These are phyloP conservation scores for Blastocladiella britannica DNA, from an alignment of 192 early-diverging fungal species.

Conservation along the genomic window DNA sequence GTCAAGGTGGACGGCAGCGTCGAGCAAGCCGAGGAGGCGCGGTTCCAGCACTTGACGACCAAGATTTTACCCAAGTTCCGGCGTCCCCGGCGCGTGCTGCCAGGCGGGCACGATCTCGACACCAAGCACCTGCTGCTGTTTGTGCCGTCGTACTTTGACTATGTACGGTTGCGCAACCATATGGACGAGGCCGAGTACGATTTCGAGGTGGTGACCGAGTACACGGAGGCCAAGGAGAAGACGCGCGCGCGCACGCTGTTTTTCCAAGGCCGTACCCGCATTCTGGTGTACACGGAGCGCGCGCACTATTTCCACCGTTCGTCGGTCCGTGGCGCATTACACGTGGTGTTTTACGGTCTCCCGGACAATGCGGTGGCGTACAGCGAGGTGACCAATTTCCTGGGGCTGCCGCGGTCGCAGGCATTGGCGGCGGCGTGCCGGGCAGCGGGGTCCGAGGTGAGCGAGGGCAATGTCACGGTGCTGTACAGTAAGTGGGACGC, in stretches of 20 bases:
- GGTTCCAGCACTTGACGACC: conserved; percentile 70
- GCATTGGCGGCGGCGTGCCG: conserved; percentile 17
- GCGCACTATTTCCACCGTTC: conserved; percentile 85
- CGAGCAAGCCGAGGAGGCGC: conserved; percentile 42
- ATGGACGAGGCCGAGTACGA: conserved; percentile 49
- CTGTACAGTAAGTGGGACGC: conserved; percentile 65
- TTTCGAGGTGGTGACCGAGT: conserved; percentile 71
- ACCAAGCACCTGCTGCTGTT: conserved; percentile 35
- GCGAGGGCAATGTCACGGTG: conserved; percentile 25
- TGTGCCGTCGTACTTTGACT: conserved; percentile 91
- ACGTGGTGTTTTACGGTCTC: conserved; percentile 75
- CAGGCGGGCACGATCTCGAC: conserved; percentile 6
- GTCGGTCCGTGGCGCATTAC: conserved; percentile 57
- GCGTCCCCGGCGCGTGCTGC: conserved; percentile 11
- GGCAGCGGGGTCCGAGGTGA: conserved; percentile 22
- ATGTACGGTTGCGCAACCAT: conserved; percentile 78
- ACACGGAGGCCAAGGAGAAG: conserved; percentile 58
- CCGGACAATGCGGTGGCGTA: conserved; percentile 76
- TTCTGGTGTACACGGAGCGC: conserved; percentile 81
- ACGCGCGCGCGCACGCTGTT: conserved; percentile 55
- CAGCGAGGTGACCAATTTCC: conserved; percentile 64
- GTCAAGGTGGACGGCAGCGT: conserved; percentile 8
- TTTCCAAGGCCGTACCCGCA: conserved; percentile 51
- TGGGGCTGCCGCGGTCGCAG: conserved; percentile 26
- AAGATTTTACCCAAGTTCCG: conserved; percentile 27